These are phyloP conservation scores for Rosa persica DNA, from an alignment of 306 rosid genomes.

Conservation along the genomic window DNA sequence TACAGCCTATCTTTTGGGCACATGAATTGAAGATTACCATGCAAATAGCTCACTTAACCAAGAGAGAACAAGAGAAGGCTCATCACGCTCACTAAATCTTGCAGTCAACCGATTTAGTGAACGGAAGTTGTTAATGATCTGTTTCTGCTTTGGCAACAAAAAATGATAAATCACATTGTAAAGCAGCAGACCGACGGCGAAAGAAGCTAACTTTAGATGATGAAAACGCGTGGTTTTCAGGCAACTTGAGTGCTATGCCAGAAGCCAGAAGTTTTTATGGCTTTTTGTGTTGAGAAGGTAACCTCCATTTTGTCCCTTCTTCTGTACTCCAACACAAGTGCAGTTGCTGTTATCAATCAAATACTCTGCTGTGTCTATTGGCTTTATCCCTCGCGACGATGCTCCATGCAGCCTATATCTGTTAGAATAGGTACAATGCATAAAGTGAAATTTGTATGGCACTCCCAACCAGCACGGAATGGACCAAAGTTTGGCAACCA, in stretches of 20 bases:
- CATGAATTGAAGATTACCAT: not conserved
- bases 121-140: conserved; percentile 7
- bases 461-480: not conserved
- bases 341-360: conserved; percentile 75
- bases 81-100: not conserved
- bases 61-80: not conserved
- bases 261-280: conserved; percentile 85
- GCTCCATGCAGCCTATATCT: conserved; percentile 58
- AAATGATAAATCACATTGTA: not conserved
- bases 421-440: conserved; percentile 7
- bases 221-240: not conserved
- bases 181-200: not conserved
- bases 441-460: not conserved
- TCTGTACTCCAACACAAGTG: conserved; percentile 80
- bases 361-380: conserved; percentile 74
- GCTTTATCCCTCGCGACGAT: conserved; percentile 41
- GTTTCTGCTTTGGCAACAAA: not conserved
- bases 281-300: conserved; percentile 80
- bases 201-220: not conserved
- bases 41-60: conserved; percentile 7
- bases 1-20: conserved; percentile 13
- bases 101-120: conserved; percentile 2
- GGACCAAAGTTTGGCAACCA: not conserved
- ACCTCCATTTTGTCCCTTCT: conserved; percentile 78
- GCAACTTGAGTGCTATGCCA: conserved; percentile 41